Base-by-base conservation (phyloP, 139 green algal species). In the Nannochloris sp. region DNA sequence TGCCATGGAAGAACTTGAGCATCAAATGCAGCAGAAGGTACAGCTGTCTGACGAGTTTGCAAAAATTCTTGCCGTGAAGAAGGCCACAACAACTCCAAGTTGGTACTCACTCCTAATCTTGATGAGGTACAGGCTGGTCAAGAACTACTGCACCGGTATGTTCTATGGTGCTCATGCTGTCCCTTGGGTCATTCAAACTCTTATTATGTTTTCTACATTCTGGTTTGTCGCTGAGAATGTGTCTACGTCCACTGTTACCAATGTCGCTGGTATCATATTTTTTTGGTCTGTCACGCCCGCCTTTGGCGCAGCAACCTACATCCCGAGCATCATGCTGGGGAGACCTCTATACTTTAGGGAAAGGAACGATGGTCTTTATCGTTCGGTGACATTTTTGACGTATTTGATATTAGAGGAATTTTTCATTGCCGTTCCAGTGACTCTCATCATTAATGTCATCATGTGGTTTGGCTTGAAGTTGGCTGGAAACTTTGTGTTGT, bases 391-490 rank as follows among this genome's bases (percentile, higher is more conserved):
- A 26, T 66, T 45, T 40, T 43, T 68, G 33, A 66, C 44, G 17
- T 59, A 59, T 29, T 49, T 62, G 23, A 1, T 68, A 12, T 17
- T 23, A 43, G 44, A 66, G n/a, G 62, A 68, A 40, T 16, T 83
- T 29, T 31, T 59, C 14, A n/a, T 82, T n/a, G 69, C 56, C 10
- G n/a, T 59, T 14, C 26, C 63, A 4, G 23, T 58, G 16, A 63
- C 63, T 20, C 16, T 76, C 13, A 8, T 44, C 20, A 25, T n/a
- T 5, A 44, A 40, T 45, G 26, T n/a, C 43, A 58, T 79, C 36
- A 63, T 83, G 36, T 87, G 73, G 58, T 81, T 69, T 58, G 75
- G 66, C 2, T 40, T 71, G 11, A 55, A 72, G 62, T 55, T 88
- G 20, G 59, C 66, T 6, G 82, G 82, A 26, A 70, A 28, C 45